phyloP scores from a whole-genome alignment of 1,284 basidiomycete genomes.

The Xanthoconium separans region DNA sequence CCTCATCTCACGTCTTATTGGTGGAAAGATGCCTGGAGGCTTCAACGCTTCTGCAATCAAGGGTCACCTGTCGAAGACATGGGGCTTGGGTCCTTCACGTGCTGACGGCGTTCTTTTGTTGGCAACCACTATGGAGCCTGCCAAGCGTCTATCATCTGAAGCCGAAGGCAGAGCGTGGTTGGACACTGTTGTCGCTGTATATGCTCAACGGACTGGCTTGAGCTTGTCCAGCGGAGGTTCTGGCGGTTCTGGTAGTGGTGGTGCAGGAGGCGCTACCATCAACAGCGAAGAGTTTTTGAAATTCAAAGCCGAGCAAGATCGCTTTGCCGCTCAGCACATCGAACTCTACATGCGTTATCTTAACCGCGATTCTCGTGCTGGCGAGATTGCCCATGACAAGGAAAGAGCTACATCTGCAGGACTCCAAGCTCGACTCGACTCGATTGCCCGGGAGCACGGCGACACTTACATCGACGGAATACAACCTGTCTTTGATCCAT shows the following conservation, averaged over 20 bases:
- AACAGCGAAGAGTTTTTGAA: conserved; percentile 98
- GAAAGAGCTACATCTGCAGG: conserved; percentile 75
- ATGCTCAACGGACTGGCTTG: conserved; percentile 88
- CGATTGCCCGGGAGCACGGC: conserved; percentile 87
- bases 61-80: conserved; percentile 83
- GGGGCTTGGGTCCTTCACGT: conserved; percentile 90
- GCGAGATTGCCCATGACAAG: conserved; percentile 85
- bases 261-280: conserved; percentile 79
- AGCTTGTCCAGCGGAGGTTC: conserved; percentile 71
- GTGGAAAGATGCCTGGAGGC: conserved; percentile 97
- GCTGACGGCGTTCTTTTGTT: conserved; percentile 91
- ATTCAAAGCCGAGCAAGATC: conserved; percentile 92
- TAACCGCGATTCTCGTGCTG: conserved; percentile 87
- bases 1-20: conserved; percentile 88
- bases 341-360: conserved; percentile 97
- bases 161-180: conserved; percentile 93
- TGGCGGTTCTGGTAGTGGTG: conserved; percentile 60
- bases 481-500: conserved; percentile 88
- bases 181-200: conserved; percentile 80
- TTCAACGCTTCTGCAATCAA: conserved; percentile 97
- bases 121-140: conserved; percentile 88
- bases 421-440: conserved; percentile 87
- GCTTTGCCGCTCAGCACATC: conserved; percentile 90
- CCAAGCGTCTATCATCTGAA: conserved; percentile 92
- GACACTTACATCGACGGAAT: conserved; percentile 94